Base-by-base conservation (phyloP, 352 stramenopile species). In the Thalassiosira exigua region DNA sequence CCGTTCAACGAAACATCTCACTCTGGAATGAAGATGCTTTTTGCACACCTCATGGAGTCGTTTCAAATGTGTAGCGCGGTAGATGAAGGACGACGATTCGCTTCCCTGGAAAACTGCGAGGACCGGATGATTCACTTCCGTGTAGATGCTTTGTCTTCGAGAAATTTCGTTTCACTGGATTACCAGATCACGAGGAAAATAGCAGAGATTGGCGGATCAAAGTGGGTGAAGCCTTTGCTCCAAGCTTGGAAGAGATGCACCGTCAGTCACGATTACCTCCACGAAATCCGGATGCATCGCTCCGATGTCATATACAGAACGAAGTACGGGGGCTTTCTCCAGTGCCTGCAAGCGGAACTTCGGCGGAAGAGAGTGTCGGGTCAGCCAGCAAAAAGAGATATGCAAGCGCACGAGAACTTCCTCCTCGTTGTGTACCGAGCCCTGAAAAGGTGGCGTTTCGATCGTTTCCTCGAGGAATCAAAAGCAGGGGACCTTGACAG, bases 291-390 rank as follows among this genome's bases (percentile, higher is more conserved):
- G 1, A 50, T 74, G 9, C 65, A 74, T 54, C 17, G 52, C 2
- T 41, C 54, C 39, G 50, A 62, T 33, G 22, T 26, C 27, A 66
- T 74, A 26, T 74, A 24, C 1, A 42, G 19, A 24, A 27, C 32
- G 14, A 29, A 41, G 0, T 74, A 74, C 56, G 65, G 65, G 2
- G 27, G 7, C 33, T 60, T 67, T 9, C 30, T 74, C 2, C 65
- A 74, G 42, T 2, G 33, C 21, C 57, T 74, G 56, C 65, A 74
- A 57, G 21, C 14, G 11, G 51, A 74, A 22, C 27, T 66, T 9
- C 36, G 17, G 36, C 7, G 17, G 24, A 56, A 58, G 22, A 7
- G 59, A 24, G 11, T 69, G 19, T 57, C 36, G 39, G 59, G 59
- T 2, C 12, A 69, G 3, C 59, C 59, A 27, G n/a, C 12, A 4